Base-by-base conservation (phyloP, 345 rosid species). In the Eutrema heterophyllum region DNA sequence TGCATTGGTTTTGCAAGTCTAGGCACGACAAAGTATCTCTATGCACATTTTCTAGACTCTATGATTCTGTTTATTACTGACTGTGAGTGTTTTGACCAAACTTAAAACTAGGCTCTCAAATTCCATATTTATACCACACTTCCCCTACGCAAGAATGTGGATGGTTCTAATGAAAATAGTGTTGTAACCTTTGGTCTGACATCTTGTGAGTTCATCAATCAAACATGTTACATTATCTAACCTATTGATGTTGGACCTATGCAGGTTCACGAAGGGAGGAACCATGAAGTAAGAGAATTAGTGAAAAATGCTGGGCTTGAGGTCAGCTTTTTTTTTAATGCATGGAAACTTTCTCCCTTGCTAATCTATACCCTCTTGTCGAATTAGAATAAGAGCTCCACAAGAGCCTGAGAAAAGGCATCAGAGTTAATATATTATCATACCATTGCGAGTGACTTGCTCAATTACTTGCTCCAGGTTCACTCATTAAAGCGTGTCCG, bases 211-310 rank as follows among this genome's bases (percentile, higher is more conserved):
- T 32, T 70, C 7, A 1, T 59, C 21, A 9, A 10, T 2, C 6
- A 46, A 57, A 46, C 16, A 3, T 1, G n/a, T 46, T 46, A 14
- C 14, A 36, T n/a, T 60, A 58, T n/a, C 69, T 75, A 33, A 26
- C 27, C 10, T 68, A 11, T 5, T 58, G 32, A n/a, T 49, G 15
- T 30, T 3, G 55, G 54, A 58, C 36, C 26, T 45, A 38, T 78
- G 78, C 86, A 92, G 99, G 97, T 95, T 83, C 93, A 91, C 67
- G 97, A 95, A 83, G 99, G 99, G 58, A 88, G 97, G 74, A 92
- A 90, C 72, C 99, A 92, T 63, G 97, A 92, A 83, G 97, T 95
- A 54, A 85, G 97, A 57, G 99, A 91, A 85, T 84, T 95, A 54
- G 89, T 95, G 78, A 95, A 95, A 84, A 85, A 85, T 76, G 93